Evolutionary conservation across 169 alveolate species (phyloP).

Genomic region (Eimeria acervulina): DNA sequence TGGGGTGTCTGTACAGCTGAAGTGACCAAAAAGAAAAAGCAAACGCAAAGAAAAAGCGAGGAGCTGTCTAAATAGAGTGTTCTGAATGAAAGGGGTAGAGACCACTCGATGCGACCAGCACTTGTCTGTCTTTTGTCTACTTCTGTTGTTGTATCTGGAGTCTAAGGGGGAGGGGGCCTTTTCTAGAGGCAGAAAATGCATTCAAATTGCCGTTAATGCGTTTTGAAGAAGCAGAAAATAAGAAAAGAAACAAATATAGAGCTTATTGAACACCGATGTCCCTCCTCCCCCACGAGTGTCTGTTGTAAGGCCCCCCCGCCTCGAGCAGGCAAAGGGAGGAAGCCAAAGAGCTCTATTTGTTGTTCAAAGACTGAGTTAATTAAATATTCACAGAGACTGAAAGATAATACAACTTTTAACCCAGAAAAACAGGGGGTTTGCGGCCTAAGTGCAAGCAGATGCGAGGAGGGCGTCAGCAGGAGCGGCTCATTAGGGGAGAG

Average conservation of each 20-base stretch:
- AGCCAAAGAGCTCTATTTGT: not conserved
- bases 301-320: not conserved
- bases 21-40: not conserved
- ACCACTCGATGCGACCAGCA: constrained; percentile 61
- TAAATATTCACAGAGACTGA: not conserved
- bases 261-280: not conserved
- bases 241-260: not conserved
- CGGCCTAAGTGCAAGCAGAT: not conserved
- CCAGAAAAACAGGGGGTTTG: not conserved
- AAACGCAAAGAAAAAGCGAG: no score
- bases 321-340: not conserved
- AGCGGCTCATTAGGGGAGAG: not conserved
- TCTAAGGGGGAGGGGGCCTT: no score
- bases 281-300: not conserved
- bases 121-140: not conserved
- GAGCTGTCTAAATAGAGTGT: no score
- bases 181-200: not conserved
- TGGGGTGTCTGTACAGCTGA: not conserved
- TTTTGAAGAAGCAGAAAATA: not conserved
- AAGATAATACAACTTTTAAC: not conserved
- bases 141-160: no score
- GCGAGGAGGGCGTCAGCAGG: not conserved
- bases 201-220: not conserved
- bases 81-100: not conserved
- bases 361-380: not conserved